phyloP scores from a whole-genome alignment of 2,329 filamentous ascomycete species.

The Claviceps purpurea region DNA sequence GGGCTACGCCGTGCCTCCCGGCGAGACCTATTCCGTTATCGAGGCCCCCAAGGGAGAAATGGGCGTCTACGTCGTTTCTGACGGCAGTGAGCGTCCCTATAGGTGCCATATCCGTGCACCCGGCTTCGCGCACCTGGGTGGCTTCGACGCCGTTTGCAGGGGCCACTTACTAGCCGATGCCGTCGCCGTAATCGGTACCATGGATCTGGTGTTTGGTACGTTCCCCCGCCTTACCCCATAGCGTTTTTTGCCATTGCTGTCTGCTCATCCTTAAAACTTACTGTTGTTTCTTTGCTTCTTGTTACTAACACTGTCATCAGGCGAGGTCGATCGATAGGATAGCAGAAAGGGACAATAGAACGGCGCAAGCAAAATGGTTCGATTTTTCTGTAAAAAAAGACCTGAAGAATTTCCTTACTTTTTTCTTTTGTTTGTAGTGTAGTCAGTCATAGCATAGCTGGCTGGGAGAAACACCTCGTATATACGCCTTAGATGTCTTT shows the following conservation, averaged over 20 bases:
- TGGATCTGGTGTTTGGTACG: constrained; percentile 82
- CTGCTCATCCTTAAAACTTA: too few species aligned
- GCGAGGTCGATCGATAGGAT: constrained; percentile 47
- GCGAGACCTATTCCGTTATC: constrained; percentile 95
- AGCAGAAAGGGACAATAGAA: too few species aligned
- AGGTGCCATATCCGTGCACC: constrained; percentile 94
- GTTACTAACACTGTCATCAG: constrained; percentile 18
- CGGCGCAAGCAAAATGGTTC: constrained; percentile 9
- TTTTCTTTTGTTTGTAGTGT: constrained; percentile 24
- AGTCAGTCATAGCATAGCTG: constrained; percentile 21
- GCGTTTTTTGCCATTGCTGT: too few species aligned
- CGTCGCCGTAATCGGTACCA: constrained; percentile 84
- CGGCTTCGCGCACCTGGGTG: constrained; percentile 86
- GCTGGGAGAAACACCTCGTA: constrained; percentile 18
- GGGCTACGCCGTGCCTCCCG: constrained; percentile 91
- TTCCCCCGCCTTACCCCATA: neutral
- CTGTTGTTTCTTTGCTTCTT: neutral
- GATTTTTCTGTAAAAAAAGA: neutral
- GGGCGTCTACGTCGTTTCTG: constrained; percentile 92
- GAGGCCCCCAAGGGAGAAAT: constrained; percentile 99
- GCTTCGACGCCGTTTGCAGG: constrained; percentile 85
- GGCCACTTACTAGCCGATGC: constrained; percentile 93
- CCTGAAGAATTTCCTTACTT: constrained; percentile 12
- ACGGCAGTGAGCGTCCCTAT: constrained; percentile 92
- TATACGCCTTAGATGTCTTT: constrained; percentile 21